phyloP scores from a whole-genome alignment of 2,329 filamentous ascomycete species.

The Clonostachys byssicola region DNA sequence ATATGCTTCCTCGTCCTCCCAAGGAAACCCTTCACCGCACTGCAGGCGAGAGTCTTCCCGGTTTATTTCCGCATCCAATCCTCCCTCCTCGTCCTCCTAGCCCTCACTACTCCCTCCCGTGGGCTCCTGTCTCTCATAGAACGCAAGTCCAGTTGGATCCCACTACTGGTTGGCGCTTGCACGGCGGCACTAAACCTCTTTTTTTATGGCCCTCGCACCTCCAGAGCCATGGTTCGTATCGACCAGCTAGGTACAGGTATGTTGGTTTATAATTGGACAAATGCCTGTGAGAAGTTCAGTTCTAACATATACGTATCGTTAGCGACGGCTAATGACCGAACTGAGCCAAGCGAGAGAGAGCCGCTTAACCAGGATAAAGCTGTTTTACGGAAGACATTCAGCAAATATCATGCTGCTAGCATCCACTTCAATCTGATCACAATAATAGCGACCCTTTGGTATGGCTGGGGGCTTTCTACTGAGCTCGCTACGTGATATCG shows the following conservation, averaged over 20 bases:
- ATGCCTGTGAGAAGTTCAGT: too few species aligned
- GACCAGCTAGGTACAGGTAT: too few species aligned
- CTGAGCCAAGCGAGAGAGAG: too few species aligned
- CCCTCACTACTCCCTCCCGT: conserved; percentile 22
- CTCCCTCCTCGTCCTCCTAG: conserved; percentile 23
- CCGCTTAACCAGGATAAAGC: too few species aligned
- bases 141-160: conserved; percentile 22
- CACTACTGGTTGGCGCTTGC: conserved; percentile 21
- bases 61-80: conserved; percentile 32
- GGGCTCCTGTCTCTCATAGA: conserved; percentile 20
- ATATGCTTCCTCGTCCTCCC: conserved; percentile 20
- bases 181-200: conserved; percentile 24
- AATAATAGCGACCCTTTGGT: background rate
- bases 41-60: conserved; percentile 34
- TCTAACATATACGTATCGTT: too few species aligned
- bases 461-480: background rate
- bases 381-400: background rate
- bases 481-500: too few species aligned
- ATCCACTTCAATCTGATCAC: conserved; percentile 1
- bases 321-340: too few species aligned
- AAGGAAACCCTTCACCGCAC: conserved; percentile 22
- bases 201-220: conserved; percentile 29
- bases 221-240: background rate
- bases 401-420: background rate
- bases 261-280: too few species aligned